Evolutionary conservation across 495 filamentous ascomycete species (phyloP).

Genomic region (Penicillium chermesinum): DNA sequence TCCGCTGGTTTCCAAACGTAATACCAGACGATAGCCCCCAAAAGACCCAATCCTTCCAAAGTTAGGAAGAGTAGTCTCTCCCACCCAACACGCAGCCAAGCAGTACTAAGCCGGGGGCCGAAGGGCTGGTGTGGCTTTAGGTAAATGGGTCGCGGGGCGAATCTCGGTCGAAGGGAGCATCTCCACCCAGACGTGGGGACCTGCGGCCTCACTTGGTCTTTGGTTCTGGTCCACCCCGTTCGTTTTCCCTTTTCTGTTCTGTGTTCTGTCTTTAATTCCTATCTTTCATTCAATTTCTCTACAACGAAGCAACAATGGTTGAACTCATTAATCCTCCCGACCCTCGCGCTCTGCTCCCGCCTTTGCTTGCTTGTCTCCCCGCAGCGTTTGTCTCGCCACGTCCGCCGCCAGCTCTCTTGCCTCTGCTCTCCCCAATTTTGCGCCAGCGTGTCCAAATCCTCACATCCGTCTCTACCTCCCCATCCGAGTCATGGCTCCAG

Average conservation of each 20-base stretch:
- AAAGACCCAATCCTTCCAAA: neutral
- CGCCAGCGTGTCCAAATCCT: slow-evolving; percentile 82
- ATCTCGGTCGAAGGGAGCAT: neutral
- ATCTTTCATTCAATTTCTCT: neutral
- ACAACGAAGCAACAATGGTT: slow-evolving; percentile 31
- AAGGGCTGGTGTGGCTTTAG: too few species aligned
- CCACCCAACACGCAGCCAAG: too few species aligned
- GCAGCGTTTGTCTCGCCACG: slow-evolving; percentile 72
- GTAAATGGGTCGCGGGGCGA: neutral
- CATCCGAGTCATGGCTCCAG: slow-evolving; percentile 76
- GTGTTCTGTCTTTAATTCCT: neutral
- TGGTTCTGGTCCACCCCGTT: neutral
- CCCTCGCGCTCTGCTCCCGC: slow-evolving; percentile 59
- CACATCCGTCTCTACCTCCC: slow-evolving; percentile 46
- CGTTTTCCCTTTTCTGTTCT: neutral
- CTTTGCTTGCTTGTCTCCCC: slow-evolving; percentile 80
- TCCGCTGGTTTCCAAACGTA: neutral
- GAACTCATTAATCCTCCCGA: slow-evolving; percentile 60
- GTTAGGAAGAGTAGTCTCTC: neutral
- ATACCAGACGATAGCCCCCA: neutral
- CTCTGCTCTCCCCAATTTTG: slow-evolving; percentile 83
- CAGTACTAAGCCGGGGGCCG: too few species aligned
- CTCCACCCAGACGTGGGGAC: neutral
- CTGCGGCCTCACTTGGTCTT: neutral
- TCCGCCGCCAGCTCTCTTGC: slow-evolving; percentile 72